phyloP scores from a whole-genome alignment of 495 filamentous ascomycete species.

The Letharia lupina region DNA sequence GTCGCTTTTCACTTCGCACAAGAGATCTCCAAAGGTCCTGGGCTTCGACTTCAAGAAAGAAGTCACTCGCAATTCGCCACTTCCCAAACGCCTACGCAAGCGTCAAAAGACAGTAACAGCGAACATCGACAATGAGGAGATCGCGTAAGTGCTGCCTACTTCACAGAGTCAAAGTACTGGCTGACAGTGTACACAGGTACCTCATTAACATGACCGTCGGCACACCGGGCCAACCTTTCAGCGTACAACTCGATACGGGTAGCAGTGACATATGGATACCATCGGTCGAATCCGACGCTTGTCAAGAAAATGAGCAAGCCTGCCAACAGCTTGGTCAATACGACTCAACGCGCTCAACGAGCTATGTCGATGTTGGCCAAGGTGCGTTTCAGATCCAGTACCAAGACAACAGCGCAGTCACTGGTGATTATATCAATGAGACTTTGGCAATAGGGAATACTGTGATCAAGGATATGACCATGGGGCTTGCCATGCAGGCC shows the following conservation, averaged over 20 bases:
- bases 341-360: constrained; percentile 53
- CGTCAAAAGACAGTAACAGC: constrained; percentile 18
- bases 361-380: constrained; percentile 55
- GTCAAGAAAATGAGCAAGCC: constrained; percentile 33
- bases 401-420: constrained; percentile 60
- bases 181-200: constrained; percentile 34
- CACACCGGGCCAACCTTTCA: constrained; percentile 50
- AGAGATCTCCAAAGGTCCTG: constrained; percentile 18
- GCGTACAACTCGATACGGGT: constrained; percentile 62
- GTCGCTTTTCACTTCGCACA: neutral
- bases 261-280: constrained; percentile 83
- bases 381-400: constrained; percentile 70
- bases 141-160: constrained; percentile 13
- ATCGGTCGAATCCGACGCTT: constrained; percentile 48
- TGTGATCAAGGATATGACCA: constrained; percentile 42
- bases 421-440: constrained; percentile 72
- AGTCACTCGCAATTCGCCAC: constrained; percentile 8
- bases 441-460: constrained; percentile 54
- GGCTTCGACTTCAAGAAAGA: constrained; percentile 16
- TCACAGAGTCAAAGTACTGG: neutral
- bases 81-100: constrained; percentile 9
- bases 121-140: constrained; percentile 13
- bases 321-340: constrained; percentile 51
- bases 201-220: constrained; percentile 60
- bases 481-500: constrained; percentile 24